Percentiles rank a stretch among this genome's conserved stretches.
phyloP scores from a whole-genome alignment of 305 asterid species.

The Fraxinus velutina region DNA sequence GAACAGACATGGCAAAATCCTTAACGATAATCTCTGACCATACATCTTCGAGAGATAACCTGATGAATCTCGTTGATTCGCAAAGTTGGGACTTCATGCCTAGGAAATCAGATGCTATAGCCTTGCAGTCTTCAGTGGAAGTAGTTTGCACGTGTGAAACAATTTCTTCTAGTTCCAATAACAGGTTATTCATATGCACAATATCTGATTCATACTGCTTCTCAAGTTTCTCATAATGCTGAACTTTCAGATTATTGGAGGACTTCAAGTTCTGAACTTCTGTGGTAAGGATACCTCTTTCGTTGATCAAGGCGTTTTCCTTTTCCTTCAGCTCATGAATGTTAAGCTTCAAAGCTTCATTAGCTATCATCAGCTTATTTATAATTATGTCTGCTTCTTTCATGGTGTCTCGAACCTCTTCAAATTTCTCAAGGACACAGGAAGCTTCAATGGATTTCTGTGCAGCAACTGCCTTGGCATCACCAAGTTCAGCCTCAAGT shows the following conservation, averaged over 20 bases:
- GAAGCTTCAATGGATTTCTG: slow-evolving; percentile 88
- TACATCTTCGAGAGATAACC: slow-evolving; percentile 72
- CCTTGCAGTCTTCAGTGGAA: slow-evolving; percentile 47
- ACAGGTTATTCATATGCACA: slow-evolving; percentile 39
- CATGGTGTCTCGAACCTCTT: slow-evolving; percentile 84
- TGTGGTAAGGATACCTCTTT: slow-evolving; percentile 45
- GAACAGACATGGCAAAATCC: slow-evolving; percentile 80
- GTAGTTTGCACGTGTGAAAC: slow-evolving; percentile 48
- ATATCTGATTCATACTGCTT: slow-evolving; percentile 52
- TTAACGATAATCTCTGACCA: slow-evolving; percentile 87
- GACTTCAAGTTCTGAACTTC: slow-evolving; percentile 59
- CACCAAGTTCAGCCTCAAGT: slow-evolving; percentile 71
- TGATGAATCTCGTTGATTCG: slow-evolving; percentile 48
- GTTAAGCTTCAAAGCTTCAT: slow-evolving; percentile 70
- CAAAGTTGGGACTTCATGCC: slow-evolving; percentile 51
- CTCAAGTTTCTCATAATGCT: slow-evolving; percentile 45
- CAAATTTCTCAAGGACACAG: slow-evolving; percentile 77
- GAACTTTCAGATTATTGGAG: slow-evolving; percentile 49
- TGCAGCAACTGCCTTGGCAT: slow-evolving; percentile 68
- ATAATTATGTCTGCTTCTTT: slow-evolving; percentile 88
- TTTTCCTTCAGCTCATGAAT: slow-evolving; percentile 50
- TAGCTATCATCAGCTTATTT: slow-evolving; percentile 84
- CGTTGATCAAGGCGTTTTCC: slow-evolving; percentile 39
- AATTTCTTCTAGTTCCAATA: slow-evolving; percentile 62
- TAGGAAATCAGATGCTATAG: slow-evolving; percentile 45